Evolutionary conservation across 192 early-diverging fungal species (phyloP), one percentile per base, ranked within the genome.

Genomic region (Umbelopsis vinacea): DNA sequence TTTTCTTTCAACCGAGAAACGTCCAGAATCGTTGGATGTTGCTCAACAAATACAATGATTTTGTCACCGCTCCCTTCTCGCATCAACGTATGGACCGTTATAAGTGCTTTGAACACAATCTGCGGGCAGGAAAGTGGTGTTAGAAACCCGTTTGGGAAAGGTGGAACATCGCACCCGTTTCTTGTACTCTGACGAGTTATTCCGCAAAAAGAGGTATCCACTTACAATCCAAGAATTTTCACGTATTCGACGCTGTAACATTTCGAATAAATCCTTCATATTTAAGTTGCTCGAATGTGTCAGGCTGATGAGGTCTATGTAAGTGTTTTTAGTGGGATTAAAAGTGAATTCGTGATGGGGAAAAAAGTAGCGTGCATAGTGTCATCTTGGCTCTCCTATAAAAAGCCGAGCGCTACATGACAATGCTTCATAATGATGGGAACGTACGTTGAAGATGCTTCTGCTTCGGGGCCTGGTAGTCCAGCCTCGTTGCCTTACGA

Each of bases 381-480:
- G 17, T 37, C 33, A 66, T 66, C 33, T 67, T 40, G 35, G 19
- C 3, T 0, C 4, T 43, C 40, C 3, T 29, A 43, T 6, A 43
- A 43, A 2, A 55, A 66, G 35, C 6, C 14, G 5, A 5, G 11
- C 6, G 19, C 33, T 29, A 29, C n/a, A 23, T 33, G 2, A 52
- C 45, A 43, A 37, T 23, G 1, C 48, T 4, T 23, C 21, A 43
- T n/a, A 12, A 68, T 29, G 19, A 47, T 10, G 19, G 17, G 8
- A 17, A 73, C 72, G 74, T 80, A 89, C 87, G 82, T 79, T 81
- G 80, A 21, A 97, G 92, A 83, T 99, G 97, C 85, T 97, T 99
- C 80, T 93, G 93, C 79, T 98, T 98, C 53, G 97, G 97, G 4
- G 97, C 92, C 17, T 88, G 86, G 73, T 97, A 94, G 35, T 97